These are phyloP conservation scores for Phialophora expanda DNA, from an alignment of 2,329 filamentous ascomycete species.

Conservation along the genomic window DNA sequence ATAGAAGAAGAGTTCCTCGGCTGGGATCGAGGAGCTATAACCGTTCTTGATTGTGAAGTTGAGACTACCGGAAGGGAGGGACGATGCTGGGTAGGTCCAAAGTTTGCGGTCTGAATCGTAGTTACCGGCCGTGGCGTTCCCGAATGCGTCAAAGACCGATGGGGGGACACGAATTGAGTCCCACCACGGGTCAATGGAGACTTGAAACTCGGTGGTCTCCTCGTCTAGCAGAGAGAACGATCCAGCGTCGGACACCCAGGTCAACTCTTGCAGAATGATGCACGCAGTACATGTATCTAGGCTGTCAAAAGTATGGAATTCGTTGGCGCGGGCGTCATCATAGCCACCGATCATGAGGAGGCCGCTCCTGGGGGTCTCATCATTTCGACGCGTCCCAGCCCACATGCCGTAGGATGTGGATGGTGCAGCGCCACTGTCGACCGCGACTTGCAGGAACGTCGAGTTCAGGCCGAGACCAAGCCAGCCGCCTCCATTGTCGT, in stretches of 20 bases:
- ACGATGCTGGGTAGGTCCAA: neutral
- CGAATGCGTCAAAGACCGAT: neutral
- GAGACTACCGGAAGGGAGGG: slow-evolving; percentile 7
- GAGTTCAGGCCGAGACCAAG: slow-evolving; percentile 31
- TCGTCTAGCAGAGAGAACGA: slow-evolving; percentile 8
- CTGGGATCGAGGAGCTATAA: slow-evolving; percentile 12
- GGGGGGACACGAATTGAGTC: neutral
- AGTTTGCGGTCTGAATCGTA: neutral
- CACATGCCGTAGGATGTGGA: slow-evolving; percentile 30
- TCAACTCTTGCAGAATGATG: slow-evolving; percentile 21
- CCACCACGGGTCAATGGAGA: slow-evolving; percentile 17
- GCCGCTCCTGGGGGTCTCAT: slow-evolving; percentile 14
- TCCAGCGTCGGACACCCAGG: slow-evolving; percentile 15
- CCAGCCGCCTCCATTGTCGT: neutral
- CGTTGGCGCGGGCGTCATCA: slow-evolving; percentile 23
- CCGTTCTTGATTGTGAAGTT: slow-evolving; percentile 17
- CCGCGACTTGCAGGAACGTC: slow-evolving; percentile 26
- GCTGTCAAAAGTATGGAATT: slow-evolving; percentile 19
- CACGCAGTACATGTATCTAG: slow-evolving; percentile 19
- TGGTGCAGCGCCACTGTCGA: slow-evolving; percentile 23
- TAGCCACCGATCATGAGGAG: slow-evolving; percentile 31
- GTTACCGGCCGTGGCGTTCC: neutral
- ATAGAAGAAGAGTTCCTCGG: slow-evolving; percentile 12
- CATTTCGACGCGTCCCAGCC: slow-evolving; percentile 23
- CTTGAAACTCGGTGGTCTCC: slow-evolving; percentile 16